Evolutionary conservation across 768 basidiomycete species (phyloP), one percentile per base, ranked within the genome.

Genomic region (Xerocomellus amylosporus): DNA sequence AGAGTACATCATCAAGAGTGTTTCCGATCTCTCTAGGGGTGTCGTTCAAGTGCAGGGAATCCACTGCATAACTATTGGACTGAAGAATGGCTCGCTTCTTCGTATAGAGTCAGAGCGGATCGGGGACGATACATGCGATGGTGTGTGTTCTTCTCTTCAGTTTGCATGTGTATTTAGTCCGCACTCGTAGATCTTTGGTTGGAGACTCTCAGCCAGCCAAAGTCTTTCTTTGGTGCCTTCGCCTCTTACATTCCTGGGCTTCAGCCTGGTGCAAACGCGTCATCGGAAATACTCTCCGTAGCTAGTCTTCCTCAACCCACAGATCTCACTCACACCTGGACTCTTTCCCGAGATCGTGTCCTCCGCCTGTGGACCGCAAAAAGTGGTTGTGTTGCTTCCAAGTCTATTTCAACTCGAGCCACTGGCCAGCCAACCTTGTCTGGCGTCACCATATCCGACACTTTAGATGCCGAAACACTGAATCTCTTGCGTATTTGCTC

Each of bases 311-410:
- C 87, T 39, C 87, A 85, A 72, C 88, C 88, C 17, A 87, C 86
- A 14, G 88, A 89, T 65, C 77, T 88, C 53, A 80, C 78, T 34
- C 78, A 89, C 61, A 74, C 87, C 20, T 96, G 91, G 83, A 87
- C 93, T 2, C 78, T 98, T 39, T 93, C 94, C 9, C 79, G 93
- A 51, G 93, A 97, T 74, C 81, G 88, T 51, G 87, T 85, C 33
- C 76, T 98, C 39, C 81, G 93, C 37, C 75, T 90, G 40, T 98
- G 94, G 94, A 87, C 88, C 58, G 78, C 85, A 28, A 82, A 86
- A 67, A 76, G 83, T 51, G 86, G 86, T 41, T 87, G 90, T 65
- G 78, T 87, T n/a, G 80, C 84, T 30, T 81, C 82, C 31, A 85
- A 80, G 64, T 69, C 74, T 12, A 71, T 89, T 41, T 75, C 81